Base-by-base conservation (phyloP, 495 filamentous ascomycete species). In the Beverwykella pulmonaria region DNA sequence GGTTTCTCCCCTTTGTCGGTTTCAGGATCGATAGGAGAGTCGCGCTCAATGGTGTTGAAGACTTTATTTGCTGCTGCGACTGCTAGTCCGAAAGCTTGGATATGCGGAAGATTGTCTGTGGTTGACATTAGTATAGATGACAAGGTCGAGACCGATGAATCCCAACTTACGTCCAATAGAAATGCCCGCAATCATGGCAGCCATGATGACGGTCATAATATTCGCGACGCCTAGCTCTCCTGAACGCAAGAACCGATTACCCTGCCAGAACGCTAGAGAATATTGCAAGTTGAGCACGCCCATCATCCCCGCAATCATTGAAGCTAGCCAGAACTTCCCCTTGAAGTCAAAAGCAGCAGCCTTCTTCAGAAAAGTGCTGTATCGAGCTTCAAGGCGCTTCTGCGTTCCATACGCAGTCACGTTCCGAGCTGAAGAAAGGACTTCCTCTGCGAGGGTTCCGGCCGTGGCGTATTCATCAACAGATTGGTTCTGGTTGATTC, bases 401-500 rank as follows among this genome's bases (percentile, higher is more conserved):
- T 98, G 92, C 0, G 92, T 97, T 63, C 89, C 90, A 71, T 97
- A 98, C 9, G 94, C 94, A 5, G 88, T 87, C n/a, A 92, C 90
- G 74, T 95, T 97, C 36, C 94, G 85, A 68, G 97, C 89, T 8
- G 92, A 96, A 72, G 90, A 93, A 73, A 98, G 87, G 61, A 97
- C 93, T 77, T 98, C 94, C 75, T 98, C 94, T 0, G 91, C 93
- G 20, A 98, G 83, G 0, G 89, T 92, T 50, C 93, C 93, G 71
- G 92, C 93, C 17, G 86, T 80, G 49, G 90, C 92, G 70, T 93
- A 93, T 4, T 90, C 84, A 48, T 88, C 81, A 53, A 97, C 80
- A 30, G 91, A 88, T 47, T 86, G 75, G 74, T 90, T 92, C 74
- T 87, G 92, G 73, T 82, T 94, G 71, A 88, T 91, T 72, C 92